Evolutionary conservation across 1,284 basidiomycete species (phyloP).

Genomic region (Sparassis latifolia): DNA sequence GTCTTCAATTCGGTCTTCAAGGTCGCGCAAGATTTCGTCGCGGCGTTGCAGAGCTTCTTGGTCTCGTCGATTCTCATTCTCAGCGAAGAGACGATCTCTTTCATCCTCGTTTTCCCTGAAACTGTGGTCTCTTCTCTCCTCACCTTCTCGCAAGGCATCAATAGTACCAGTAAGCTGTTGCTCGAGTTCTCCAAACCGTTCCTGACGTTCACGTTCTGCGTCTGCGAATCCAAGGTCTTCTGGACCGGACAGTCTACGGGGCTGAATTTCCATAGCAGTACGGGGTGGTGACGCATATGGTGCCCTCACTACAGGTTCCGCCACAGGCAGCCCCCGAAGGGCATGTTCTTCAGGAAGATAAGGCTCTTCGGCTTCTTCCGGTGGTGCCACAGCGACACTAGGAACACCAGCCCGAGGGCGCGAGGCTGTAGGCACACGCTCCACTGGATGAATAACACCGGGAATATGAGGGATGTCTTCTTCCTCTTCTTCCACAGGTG

Average conservation of each 20-base stretch:
- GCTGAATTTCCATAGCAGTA: background rate
- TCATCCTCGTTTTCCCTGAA: constrained; percentile 61
- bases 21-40: constrained; percentile 41
- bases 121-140: constrained; percentile 52
- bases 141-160: constrained; percentile 45
- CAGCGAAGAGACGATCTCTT: constrained; percentile 52
- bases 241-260: constrained; percentile 19
- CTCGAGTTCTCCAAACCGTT: constrained; percentile 51
- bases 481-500: background rate
- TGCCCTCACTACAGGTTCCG: no score
- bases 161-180: constrained; percentile 39
- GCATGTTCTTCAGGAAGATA: background rate
- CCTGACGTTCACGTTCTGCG: constrained; percentile 44
- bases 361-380: background rate
- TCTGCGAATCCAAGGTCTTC: constrained; percentile 37
- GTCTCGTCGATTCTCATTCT: constrained; percentile 51
- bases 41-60: constrained; percentile 39
- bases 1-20: constrained; percentile 28
- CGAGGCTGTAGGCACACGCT: no score
- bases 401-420: no score
- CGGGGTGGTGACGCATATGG: background rate
- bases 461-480: no score
- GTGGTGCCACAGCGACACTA: background rate
- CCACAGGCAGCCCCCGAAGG: no score
- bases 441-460: no score